These are phyloP conservation scores for Kernera saxatilis DNA, from an alignment of 345 rosid genomes.

Conservation along the genomic window DNA sequence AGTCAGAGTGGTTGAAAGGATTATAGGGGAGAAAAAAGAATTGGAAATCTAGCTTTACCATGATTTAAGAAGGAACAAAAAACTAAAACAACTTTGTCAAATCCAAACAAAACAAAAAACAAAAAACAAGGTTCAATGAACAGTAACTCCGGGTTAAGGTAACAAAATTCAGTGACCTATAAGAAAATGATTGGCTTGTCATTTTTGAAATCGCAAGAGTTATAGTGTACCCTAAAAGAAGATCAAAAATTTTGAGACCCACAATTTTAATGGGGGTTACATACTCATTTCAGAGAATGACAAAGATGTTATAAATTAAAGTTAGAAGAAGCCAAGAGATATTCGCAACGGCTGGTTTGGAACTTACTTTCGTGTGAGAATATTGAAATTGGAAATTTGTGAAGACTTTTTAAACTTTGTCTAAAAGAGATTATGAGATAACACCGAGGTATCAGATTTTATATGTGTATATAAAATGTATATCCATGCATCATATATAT, in stretches of 20 bases:
- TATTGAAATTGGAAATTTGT: background rate
- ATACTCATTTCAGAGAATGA: slow-evolving; percentile 7
- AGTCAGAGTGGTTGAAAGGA: background rate
- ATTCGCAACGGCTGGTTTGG: background rate
- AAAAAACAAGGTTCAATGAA: slow-evolving; percentile 19
- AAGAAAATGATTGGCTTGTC: slow-evolving; percentile 4
- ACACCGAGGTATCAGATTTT: background rate
- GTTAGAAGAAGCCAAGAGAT: slow-evolving; percentile 12
- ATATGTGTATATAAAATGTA: background rate
- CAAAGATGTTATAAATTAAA: slow-evolving; percentile 22
- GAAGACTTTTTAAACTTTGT: background rate
- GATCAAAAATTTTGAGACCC: background rate
- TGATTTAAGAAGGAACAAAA: background rate
- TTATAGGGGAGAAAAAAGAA: background rate
- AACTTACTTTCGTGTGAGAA: background rate
- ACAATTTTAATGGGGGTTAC: slow-evolving; percentile 1
- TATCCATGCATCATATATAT: background rate
- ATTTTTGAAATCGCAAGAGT: background rate
- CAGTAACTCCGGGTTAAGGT: background rate
- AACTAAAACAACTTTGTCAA: background rate
- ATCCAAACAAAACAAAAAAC: background rate
- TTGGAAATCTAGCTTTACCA: background rate
- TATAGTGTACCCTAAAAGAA: background rate
- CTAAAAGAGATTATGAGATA: background rate
- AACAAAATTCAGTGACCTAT: slow-evolving; percentile 1